These are phyloP conservation scores for Parathielavia appendiculata DNA, from an alignment of 495 filamentous ascomycete genomes.

Conservation along the genomic window DNA sequence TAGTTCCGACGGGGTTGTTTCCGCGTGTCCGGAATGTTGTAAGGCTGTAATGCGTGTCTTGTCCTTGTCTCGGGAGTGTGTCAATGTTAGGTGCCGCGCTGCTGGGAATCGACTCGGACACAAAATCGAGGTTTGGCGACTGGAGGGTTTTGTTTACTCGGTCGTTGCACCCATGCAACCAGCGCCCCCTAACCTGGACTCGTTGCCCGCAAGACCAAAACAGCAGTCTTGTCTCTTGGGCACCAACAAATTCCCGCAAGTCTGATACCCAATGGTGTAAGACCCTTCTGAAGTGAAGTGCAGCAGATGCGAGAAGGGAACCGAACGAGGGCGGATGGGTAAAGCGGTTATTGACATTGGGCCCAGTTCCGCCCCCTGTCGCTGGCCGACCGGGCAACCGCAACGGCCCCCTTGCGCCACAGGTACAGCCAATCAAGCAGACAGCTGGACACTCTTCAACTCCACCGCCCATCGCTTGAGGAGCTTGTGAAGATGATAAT, in stretches of 20 bases:
- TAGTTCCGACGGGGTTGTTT: no score
- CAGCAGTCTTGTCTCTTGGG: background rate
- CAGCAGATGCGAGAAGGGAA: constrained; percentile 1
- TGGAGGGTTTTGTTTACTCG: background rate
- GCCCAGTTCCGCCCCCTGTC: background rate
- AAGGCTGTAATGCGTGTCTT: background rate
- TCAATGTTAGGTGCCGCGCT: background rate
- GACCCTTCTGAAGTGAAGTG: background rate
- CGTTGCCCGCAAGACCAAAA: background rate
- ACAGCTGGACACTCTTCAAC: background rate
- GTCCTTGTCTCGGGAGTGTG: background rate
- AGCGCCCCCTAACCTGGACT: background rate
- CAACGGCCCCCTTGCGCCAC: background rate
- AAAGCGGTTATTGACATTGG: constrained; percentile 7
- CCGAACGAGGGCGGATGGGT: background rate
- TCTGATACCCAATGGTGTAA: no score
- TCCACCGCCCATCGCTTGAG: background rate
- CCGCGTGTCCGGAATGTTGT: no score
- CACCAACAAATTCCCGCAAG: background rate
- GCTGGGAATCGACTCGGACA: no score
- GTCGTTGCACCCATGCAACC: background rate
- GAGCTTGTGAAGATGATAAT: no score
- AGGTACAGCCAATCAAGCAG: constrained; percentile 1
- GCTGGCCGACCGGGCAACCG: constrained; percentile 9
- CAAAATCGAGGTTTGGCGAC: background rate